Evolutionary conservation across 768 basidiomycete species (phyloP).

Genomic region (Psilocybe azurescens): DNA sequence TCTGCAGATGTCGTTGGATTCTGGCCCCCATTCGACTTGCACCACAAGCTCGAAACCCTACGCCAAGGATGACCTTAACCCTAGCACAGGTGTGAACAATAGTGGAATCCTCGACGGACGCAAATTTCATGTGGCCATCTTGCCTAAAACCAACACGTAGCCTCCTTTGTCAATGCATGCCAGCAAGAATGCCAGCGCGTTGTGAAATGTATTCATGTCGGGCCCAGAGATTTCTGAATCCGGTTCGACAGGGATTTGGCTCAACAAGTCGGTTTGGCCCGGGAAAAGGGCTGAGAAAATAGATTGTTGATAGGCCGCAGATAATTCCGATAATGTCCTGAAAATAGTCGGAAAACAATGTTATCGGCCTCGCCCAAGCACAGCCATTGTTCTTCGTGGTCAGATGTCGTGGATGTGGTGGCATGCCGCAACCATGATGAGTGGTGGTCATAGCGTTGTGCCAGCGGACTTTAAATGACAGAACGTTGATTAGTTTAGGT

Average conservation of each 20-base stretch:
- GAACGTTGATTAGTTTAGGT: conserved; percentile 26
- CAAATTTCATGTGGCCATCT: neutral
- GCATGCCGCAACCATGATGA: conserved; percentile 17
- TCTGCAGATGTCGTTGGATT: too few relatives aligned
- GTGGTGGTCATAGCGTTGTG: conserved; percentile 50
- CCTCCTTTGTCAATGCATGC: neutral
- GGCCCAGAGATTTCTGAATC: neutral
- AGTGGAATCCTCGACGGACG: neutral
- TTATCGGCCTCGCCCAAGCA: conserved; percentile 18
- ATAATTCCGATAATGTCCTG: conserved; percentile 14
- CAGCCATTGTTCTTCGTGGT: conserved; percentile 24
- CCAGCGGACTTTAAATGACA: conserved; percentile 51
- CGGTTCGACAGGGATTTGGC: neutral
- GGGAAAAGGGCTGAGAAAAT: conserved; percentile 5
- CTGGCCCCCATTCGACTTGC: too few relatives aligned
- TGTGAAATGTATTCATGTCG: neutral
- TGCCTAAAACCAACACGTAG: neutral
- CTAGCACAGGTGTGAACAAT: too few relatives aligned
- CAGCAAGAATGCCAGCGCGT: neutral
- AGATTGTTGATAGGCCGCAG: conserved; percentile 9
- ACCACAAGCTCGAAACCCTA: too few relatives aligned
- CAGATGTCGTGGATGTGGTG: conserved; percentile 20
- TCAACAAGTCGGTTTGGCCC: neutral
- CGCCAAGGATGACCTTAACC: too few relatives aligned
- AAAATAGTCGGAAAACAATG: conserved; percentile 32